These are phyloP conservation scores for Helotiales sp. DNA, from an alignment of 2,329 filamentous ascomycete species.

Conservation along the genomic window DNA sequence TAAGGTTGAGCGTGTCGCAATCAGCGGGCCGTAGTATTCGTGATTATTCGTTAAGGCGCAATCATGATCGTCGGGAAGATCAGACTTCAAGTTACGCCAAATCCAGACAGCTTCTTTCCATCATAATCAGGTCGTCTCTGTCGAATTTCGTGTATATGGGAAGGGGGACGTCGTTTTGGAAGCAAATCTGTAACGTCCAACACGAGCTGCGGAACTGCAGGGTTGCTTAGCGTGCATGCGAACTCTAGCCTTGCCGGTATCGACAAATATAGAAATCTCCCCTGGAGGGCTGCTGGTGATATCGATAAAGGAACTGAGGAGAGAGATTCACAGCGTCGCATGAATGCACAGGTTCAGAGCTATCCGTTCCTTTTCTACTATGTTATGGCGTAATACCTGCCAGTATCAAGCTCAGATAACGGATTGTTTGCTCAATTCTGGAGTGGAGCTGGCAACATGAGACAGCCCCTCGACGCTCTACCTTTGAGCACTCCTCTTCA, in stretches of 20 bases:
- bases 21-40: not conserved
- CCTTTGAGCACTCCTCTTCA: too few species aligned
- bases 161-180: conserved; percentile 4
- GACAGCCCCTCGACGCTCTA: too few species aligned
- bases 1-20: conserved; percentile 6
- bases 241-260: not conserved
- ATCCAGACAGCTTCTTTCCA: not conserved
- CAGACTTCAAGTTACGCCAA: not conserved
- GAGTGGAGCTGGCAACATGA: too few species aligned
- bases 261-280: not conserved
- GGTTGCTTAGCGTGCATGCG: not conserved
- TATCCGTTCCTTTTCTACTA: too few species aligned
- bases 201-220: not conserved
- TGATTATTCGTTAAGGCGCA: not conserved
- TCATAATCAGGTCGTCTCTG: not conserved
- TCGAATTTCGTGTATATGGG: not conserved
- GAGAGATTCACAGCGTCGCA: too few species aligned
- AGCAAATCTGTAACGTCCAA: conserved; percentile 12
- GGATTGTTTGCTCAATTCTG: too few species aligned
- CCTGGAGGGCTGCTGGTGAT: not conserved
- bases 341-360: too few species aligned
- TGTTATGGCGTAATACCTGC: too few species aligned
- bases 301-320: too few species aligned
- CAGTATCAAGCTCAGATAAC: too few species aligned
- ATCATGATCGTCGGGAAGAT: not conserved